Evolutionary conservation across 1,139 yeast species (phyloP).

Genomic region (Candida mesenterica): DNA sequence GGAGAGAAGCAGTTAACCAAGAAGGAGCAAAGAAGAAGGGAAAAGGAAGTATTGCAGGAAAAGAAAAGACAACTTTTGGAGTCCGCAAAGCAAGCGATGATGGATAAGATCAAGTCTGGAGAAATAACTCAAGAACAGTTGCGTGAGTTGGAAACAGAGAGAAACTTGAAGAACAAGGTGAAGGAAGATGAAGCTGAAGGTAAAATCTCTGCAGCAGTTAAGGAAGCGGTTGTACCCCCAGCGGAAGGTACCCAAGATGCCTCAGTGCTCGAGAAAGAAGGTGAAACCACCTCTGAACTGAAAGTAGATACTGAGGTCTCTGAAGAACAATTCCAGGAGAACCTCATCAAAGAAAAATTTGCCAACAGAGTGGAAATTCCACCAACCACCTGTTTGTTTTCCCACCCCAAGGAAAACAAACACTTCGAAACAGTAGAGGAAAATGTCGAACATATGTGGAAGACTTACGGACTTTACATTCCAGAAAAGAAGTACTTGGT

Average conservation of each 20-base stretch:
- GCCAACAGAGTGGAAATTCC: constrained; percentile 68
- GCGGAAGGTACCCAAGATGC: constrained; percentile 7
- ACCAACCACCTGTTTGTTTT: constrained; percentile 74
- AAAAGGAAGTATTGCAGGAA: constrained; percentile 61
- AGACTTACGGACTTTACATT: constrained; percentile 75
- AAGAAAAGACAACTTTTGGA: constrained; percentile 62
- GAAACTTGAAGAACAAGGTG: constrained; percentile 7
- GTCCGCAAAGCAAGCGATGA: constrained; percentile 57
- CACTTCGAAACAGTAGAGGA: constrained; percentile 45
- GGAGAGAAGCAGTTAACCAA: constrained; percentile 46
- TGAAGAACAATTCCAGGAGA: background rate
- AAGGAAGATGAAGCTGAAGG: constrained; percentile 9
- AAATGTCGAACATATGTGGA: constrained; percentile 74
- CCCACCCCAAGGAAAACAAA: constrained; percentile 49
- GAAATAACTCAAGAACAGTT: constrained; percentile 18
- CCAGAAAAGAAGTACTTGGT: constrained; percentile 76
- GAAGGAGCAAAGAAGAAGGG: constrained; percentile 62
- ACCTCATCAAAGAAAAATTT: constrained; percentile 54
- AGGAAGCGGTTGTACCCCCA: no score
- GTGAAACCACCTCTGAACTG: no score
- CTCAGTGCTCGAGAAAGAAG: no score
- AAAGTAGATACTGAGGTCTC: constrained; percentile 16
- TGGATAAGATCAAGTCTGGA: constrained; percentile 31
- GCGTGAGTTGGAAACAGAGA: constrained; percentile 8
- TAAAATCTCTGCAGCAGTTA: constrained; percentile 7